phyloP scores from a whole-genome alignment of 768 basidiomycete species.

The Pisolithus albus region DNA sequence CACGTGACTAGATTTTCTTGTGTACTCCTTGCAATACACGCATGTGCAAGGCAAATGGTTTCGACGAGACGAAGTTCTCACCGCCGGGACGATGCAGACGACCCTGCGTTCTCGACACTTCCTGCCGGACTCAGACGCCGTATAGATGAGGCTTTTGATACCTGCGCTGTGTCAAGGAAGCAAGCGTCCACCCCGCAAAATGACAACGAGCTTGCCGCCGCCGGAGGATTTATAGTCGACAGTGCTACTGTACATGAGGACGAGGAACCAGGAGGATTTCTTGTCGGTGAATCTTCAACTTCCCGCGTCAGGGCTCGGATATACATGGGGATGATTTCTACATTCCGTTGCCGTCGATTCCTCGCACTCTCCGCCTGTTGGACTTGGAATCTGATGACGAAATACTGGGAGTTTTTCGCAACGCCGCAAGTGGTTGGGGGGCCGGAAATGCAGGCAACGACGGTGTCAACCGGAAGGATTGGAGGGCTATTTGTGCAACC shows the following conservation, averaged over 20 bases:
- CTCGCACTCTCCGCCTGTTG: slow-evolving; percentile 54
- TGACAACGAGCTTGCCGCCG: slow-evolving; percentile 6
- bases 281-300: slow-evolving; percentile 12
- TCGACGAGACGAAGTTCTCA: background rate
- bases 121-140: slow-evolving; percentile 34
- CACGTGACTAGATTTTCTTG: slow-evolving; percentile 5
- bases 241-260: slow-evolving; percentile 9
- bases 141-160: slow-evolving; percentile 50
- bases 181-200: background rate
- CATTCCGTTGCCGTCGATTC: slow-evolving; percentile 52
- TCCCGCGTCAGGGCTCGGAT: background rate
- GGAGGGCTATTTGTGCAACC: slow-evolving; percentile 75
- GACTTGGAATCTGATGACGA: slow-evolving; percentile 70
- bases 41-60: background rate
- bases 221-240: slow-evolving; percentile 32
- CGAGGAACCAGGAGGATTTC: slow-evolving; percentile 26
- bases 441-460: slow-evolving; percentile 26
- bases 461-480: slow-evolving; percentile 59
- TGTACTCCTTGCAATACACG: background rate
- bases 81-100: slow-evolving; percentile 2
- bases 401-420: slow-evolving; percentile 63
- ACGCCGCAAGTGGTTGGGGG: slow-evolving; percentile 70
- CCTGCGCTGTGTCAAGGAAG: background rate
- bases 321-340: slow-evolving; percentile 10
- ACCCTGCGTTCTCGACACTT: slow-evolving; percentile 35